These are phyloP conservation scores for Hypoxylon sp. DNA, from an alignment of 2,329 filamentous ascomycete species.

Conservation along the genomic window DNA sequence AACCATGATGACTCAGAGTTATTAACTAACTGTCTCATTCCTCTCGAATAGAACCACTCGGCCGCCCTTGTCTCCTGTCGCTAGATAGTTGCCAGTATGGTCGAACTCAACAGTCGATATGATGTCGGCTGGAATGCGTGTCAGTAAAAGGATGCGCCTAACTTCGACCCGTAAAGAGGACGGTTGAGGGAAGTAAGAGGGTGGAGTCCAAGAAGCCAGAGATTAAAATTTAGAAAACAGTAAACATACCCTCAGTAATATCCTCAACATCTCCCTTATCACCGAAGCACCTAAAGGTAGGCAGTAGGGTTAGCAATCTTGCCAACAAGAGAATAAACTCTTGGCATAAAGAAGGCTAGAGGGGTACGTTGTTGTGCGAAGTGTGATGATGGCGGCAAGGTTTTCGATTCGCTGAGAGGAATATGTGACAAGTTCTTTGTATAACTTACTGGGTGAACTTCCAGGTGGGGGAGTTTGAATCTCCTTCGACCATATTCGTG, in stretches of 20 bases:
- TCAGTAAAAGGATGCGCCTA: slow-evolving; percentile 43
- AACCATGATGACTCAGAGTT: slow-evolving; percentile 7
- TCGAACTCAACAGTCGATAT: slow-evolving; percentile 94
- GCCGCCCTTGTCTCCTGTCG: slow-evolving; percentile 91
- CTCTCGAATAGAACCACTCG: slow-evolving; percentile 89
- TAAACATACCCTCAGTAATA: slow-evolving; percentile 89
- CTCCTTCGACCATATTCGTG: slow-evolving; percentile 93
- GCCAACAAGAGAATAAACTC: slow-evolving; percentile 15
- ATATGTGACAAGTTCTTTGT: slow-evolving; percentile 28
- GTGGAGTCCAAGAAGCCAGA: neutral
- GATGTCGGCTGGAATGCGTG: slow-evolving; percentile 77
- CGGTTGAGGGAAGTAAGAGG: neutral
- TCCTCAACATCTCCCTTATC: slow-evolving; percentile 99
- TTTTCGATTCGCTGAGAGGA: slow-evolving; percentile 36
- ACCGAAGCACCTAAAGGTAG: slow-evolving; percentile 86
- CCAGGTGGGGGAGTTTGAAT: slow-evolving; percentile 95
- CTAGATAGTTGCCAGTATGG: slow-evolving; percentile 89
- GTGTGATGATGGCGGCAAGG: slow-evolving; percentile 10
- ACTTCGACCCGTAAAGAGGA: slow-evolving; percentile 7
- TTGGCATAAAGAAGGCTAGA: neutral
- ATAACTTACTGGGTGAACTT: slow-evolving; percentile 96
- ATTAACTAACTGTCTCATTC: slow-evolving; percentile 87
- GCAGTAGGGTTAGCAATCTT: slow-evolving; percentile 47
- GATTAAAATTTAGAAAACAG: neutral
- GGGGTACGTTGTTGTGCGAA: neutral